Conservation (phyloP, 371 early-diverging fungal genomes). For the Mucor plumbeus region DNA sequence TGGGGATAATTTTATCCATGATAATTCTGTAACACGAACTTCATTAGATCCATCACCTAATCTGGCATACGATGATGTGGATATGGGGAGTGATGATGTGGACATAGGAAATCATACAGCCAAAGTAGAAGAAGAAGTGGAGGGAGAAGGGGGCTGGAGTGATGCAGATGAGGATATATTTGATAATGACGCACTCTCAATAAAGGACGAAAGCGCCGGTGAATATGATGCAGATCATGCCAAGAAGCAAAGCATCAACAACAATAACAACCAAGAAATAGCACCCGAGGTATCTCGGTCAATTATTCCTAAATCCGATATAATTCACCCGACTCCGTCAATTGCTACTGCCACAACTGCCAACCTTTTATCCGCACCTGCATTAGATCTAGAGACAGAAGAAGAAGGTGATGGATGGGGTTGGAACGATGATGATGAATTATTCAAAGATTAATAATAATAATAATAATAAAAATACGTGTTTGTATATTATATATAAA, state of each 20-base stretch:
- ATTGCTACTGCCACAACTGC: background rate
- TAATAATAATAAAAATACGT: too few species aligned
- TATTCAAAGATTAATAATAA: slow-evolving; percentile 17
- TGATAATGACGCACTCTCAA: slow-evolving; percentile 7
- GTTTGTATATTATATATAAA: background rate
- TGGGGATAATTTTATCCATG: background rate
- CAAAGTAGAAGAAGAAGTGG: background rate
- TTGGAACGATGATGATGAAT: slow-evolving; percentile 23
- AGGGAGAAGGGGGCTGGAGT: slow-evolving; percentile 21
- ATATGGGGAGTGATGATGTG: background rate
- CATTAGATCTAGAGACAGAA: slow-evolving; percentile 15
- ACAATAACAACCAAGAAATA: background rate
- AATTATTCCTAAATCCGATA: background rate
- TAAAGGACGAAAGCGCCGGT: background rate
- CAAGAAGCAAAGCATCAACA: background rate
- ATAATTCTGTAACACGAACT: background rate
- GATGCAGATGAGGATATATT: slow-evolving; percentile 32
- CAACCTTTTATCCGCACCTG: background rate
- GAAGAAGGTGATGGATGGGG: slow-evolving; percentile 31
- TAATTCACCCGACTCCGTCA: background rate
- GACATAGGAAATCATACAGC: slow-evolving; percentile 5
- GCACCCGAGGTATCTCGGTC: background rate
- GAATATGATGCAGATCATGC: background rate
- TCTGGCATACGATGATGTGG: slow-evolving; percentile 5
- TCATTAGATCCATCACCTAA: background rate